Base-by-base conservation (phyloP, 306 rosid genomes). In the Alnus rubra region DNA sequence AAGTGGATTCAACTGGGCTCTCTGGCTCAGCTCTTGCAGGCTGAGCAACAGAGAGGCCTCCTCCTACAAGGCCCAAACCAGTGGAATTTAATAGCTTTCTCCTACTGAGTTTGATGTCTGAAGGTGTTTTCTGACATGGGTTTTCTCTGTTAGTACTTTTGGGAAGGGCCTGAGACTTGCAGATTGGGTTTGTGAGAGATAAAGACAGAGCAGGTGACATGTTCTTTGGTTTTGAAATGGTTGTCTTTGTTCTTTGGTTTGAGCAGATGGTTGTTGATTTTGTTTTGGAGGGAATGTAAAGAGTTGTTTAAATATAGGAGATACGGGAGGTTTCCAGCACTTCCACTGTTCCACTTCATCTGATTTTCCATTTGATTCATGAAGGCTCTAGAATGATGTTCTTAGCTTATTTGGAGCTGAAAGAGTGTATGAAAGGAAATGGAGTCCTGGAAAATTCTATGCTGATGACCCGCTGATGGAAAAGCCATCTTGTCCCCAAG, bases 21-120 rank as follows among this genome's bases (percentile, higher is more conserved):
- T 81, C 91, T 63, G 92, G 88, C 86, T 78, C 90, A 7, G 94
- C 93, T 33, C 60, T 90, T 56, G 90, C 88, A 6, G 87, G 80
- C 75, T 42, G 47, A 81, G 86, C 69, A 82, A 60, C 53, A 49
- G 83, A 84, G 74, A 86, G 77, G 67, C 81, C 84, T 31, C n/a
- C 49, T 45, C 80, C 86, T 39, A 37, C 5, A 9, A 88, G 74
- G 35, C 81, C 86, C 15, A 89, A 71, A 71, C 82, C 74, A 69
- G 85, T 30, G 35, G 80, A 77, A 62, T 79, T 76, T 31, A 90
- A 60, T 62, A 86, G 80, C 76, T 82, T 81, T 74, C 94, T 88
- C 78, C 84, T 84, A 48, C 85, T 77, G 50, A 72, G 2, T 71
- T 89, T 90, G 54, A 75, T 3, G 50, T 82, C 76, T 28, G 80